phyloP scores from a whole-genome alignment of 306 rosid genomes.

The Pyrus bretschneideri region DNA sequence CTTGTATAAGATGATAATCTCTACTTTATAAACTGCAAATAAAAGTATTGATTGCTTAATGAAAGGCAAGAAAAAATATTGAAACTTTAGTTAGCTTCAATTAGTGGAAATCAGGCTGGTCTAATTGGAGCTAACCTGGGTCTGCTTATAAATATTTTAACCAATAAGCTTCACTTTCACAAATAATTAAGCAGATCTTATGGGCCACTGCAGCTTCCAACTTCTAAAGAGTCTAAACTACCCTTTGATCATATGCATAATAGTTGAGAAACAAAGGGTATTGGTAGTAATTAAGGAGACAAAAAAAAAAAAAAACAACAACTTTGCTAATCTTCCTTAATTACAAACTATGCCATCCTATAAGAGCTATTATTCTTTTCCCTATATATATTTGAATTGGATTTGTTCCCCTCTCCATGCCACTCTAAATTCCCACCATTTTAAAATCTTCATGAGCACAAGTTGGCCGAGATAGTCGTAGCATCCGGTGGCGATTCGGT shows the following conservation, averaged over 20 bases:
- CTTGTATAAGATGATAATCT: constrained; percentile 2
- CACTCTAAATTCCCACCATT: constrained; percentile 46
- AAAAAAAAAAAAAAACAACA: not conserved
- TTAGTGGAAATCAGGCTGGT: constrained; percentile 75
- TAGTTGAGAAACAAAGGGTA: constrained; percentile 14
- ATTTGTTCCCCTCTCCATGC: constrained; percentile 22
- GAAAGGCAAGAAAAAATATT: constrained; percentile 36
- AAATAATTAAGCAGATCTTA: constrained; percentile 15
- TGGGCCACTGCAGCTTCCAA: constrained; percentile 16
- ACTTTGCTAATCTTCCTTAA: not conserved
- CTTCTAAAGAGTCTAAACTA: constrained; percentile 8
- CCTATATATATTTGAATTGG: constrained; percentile 8
- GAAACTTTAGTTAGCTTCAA: constrained; percentile 41
- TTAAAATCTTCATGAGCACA: constrained; percentile 49
- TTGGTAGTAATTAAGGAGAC: constrained; percentile 15
- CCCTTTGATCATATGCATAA: constrained; percentile 16
- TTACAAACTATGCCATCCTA: constrained; percentile 24
- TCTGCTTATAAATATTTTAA: constrained; percentile 42
- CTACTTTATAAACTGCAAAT: constrained; percentile 18
- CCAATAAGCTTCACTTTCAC: constrained; percentile 44
- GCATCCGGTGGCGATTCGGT: constrained; percentile 32
- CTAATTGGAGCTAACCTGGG: constrained; percentile 55
- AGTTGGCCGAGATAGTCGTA: constrained; percentile 44
- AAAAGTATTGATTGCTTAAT: constrained; percentile 12
- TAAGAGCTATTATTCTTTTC: constrained; percentile 1